phyloP scores from a whole-genome alignment of 139 green algal species.

The Diplosphaera chodatii region DNA sequence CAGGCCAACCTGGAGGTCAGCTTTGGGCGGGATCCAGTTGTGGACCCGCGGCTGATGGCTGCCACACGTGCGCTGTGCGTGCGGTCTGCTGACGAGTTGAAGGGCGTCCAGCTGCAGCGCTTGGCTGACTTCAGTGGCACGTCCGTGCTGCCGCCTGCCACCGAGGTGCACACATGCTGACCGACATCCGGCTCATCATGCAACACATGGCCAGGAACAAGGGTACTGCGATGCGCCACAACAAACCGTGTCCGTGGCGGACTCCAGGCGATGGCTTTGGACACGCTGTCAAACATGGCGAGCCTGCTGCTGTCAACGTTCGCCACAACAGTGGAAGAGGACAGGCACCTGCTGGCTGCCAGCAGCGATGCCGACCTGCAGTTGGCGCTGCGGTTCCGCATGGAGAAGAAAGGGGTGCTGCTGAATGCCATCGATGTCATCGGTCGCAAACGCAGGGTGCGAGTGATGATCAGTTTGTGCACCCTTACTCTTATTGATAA shows the following conservation, averaged over 20 bases:
- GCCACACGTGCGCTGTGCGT: conserved; percentile 44
- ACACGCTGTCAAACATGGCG: conserved; percentile 42
- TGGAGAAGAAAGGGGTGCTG: conserved; percentile 58
- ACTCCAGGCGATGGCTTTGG: conserved; percentile 37
- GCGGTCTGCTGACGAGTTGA: conserved; percentile 27
- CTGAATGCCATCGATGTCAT: conserved; percentile 28
- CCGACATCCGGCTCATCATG: no score
- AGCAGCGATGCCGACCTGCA: conserved; percentile 28
- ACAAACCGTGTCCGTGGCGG: no score
- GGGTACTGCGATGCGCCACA: no score
- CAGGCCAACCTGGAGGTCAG: neutral
- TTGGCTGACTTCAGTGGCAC: conserved; percentile 17
- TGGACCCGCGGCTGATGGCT: conserved; percentile 52
- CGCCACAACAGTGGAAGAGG: conserved; percentile 37
- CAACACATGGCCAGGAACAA: no score
- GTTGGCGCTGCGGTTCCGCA: conserved; percentile 49
- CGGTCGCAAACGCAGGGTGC: conserved; percentile 19
- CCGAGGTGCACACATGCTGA: conserved; percentile 12
- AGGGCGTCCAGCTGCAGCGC: conserved; percentile 7
- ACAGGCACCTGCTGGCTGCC: conserved; percentile 15
- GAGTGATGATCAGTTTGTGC: neutral
- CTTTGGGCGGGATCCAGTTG: neutral
- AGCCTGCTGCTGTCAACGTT: conserved; percentile 50
- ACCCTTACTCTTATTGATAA: no score
- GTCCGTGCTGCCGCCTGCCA: conserved; percentile 19